Base-by-base conservation (phyloP, 192 early-diverging fungal species). In the Radiomyces spectabilis region DNA sequence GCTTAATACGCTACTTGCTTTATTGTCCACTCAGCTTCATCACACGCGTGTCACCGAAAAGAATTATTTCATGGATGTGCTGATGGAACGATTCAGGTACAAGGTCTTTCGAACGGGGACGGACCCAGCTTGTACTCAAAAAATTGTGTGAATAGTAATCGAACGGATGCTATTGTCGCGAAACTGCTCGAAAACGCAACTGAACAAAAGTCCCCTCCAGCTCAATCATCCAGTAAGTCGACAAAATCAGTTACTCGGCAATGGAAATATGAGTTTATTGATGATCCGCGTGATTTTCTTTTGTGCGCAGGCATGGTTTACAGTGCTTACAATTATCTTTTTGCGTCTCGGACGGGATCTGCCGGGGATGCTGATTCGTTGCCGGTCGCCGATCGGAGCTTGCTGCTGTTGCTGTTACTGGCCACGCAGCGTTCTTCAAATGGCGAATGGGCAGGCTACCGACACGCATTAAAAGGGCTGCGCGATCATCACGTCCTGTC, bases 61-160 rank as follows among this genome's bases (percentile, higher is more conserved):
- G 47, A 68, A 83, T 54, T 85, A 83, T 45, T 88, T 87, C 73
- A 58, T 86, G 50, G 77, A 81, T 44, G 52, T 88, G n/a, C 49
- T 82, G n/a, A 49, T 81, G 48, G 39, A 59, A n/a, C 66, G 77
- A 15, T 77, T 85, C 53, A 70, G 76, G 83, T 85, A 51, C 7
- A 46, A 47, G 40, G 1, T 10, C n/a, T n/a, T n/a, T n/a, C n/a
- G n/a, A n/a, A n/a, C n/a, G n/a, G n/a, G n/a, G n/a, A n/a, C n/a
- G n/a, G n/a, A n/a, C n/a, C n/a, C n/a, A n/a, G n/a, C n/a, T n/a
- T n/a, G n/a, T n/a, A n/a, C n/a, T n/a, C n/a, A n/a, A n/a, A n/a
- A n/a, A n/a, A n/a, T n/a, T n/a, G n/a, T n/a, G n/a, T n/a, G n/a
- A 44, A 0, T 30, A 41, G 84, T 44, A 71, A 80, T 44, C 68